Evolutionary conservation across 108 stramenopile genomes (phyloP).

Genomic region (Nannochloropsis oceanica): DNA sequence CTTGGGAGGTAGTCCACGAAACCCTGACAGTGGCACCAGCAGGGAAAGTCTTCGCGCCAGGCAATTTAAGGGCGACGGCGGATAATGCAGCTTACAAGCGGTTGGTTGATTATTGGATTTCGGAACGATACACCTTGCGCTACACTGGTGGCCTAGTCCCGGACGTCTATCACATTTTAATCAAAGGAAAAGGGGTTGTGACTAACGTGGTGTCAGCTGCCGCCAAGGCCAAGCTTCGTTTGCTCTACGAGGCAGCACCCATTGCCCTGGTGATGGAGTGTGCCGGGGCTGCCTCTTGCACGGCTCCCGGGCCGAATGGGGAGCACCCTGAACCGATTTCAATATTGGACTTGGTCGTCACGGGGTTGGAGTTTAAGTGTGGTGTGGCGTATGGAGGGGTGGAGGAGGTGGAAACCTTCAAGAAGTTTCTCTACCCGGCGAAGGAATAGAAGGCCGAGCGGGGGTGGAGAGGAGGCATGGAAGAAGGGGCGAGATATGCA

Average conservation of each 20-base stretch:
- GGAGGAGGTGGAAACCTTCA: conserved; percentile 50
- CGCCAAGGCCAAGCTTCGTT: conserved; percentile 40
- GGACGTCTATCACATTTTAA: conserved; percentile 41
- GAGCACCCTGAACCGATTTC: neutral
- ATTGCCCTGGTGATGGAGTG: conserved; percentile 39
- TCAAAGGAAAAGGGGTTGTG: conserved; percentile 35
- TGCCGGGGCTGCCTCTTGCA: conserved; percentile 42
- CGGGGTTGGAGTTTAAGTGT: conserved; percentile 46
- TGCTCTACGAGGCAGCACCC: conserved; percentile 40
- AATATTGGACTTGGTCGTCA: conserved; percentile 52
- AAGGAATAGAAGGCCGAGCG: too few species aligned
- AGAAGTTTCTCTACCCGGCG: conserved; percentile 45
- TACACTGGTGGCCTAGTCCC: conserved; percentile 43
- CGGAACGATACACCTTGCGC: conserved; percentile 30
- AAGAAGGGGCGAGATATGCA: too few species aligned
- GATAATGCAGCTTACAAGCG: conserved; percentile 42
- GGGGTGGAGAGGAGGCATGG: too few species aligned
- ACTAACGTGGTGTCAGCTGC: conserved; percentile 26
- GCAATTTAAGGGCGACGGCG: conserved; percentile 73
- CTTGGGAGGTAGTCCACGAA: conserved; percentile 44
- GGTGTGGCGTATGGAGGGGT: conserved; percentile 55
- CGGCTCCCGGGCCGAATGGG: neutral
- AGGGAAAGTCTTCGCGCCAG: conserved; percentile 70
- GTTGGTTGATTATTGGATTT: conserved; percentile 8
- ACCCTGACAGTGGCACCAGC: conserved; percentile 31